phyloP scores from a whole-genome alignment of 2,329 filamentous ascomycete genomes.

The Diaporthe sp. region DNA sequence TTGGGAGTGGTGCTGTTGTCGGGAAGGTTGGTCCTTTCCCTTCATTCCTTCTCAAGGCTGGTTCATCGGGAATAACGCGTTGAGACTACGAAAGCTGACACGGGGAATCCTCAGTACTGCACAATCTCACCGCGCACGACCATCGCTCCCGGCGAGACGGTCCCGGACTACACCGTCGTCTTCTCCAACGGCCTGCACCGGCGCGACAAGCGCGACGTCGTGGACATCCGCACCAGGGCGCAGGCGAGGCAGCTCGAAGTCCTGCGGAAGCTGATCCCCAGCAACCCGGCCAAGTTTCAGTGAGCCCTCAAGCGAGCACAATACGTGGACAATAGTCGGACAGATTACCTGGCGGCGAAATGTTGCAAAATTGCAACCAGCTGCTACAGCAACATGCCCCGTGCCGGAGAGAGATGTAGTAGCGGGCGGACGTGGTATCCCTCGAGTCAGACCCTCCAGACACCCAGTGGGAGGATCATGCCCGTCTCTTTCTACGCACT shows the following conservation, averaged over 20 bases:
- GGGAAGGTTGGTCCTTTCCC: conserved; percentile 67
- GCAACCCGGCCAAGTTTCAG: conserved; percentile 68
- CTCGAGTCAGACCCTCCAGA: background rate
- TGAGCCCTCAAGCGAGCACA: conserved; percentile 42
- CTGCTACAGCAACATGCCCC: background rate
- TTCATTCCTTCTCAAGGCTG: background rate
- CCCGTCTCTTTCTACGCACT: too few species aligned
- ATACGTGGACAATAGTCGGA: background rate
- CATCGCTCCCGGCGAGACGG: conserved; percentile 68
- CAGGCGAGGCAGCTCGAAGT: conserved; percentile 78
- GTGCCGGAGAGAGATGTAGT: too few species aligned
- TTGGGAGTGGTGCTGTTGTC: conserved; percentile 73
- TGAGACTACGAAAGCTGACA: conserved; percentile 3
- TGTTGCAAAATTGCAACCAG: background rate
- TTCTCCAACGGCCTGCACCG: conserved; percentile 75
- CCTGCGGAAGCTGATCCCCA: conserved; percentile 75
- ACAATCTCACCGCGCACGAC: conserved; percentile 77
- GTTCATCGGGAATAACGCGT: conserved; percentile 41
- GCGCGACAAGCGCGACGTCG: conserved; percentile 71
- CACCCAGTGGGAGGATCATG: too few species aligned
- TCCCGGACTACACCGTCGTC: conserved; percentile 79
- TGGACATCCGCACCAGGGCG: conserved; percentile 74
- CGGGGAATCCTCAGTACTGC: conserved; percentile 66
- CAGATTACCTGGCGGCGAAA: background rate
- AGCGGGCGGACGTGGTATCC: background rate